phyloP scores from a whole-genome alignment of 495 filamentous ascomycete genomes.

The Aspergillus bertholletiae region DNA sequence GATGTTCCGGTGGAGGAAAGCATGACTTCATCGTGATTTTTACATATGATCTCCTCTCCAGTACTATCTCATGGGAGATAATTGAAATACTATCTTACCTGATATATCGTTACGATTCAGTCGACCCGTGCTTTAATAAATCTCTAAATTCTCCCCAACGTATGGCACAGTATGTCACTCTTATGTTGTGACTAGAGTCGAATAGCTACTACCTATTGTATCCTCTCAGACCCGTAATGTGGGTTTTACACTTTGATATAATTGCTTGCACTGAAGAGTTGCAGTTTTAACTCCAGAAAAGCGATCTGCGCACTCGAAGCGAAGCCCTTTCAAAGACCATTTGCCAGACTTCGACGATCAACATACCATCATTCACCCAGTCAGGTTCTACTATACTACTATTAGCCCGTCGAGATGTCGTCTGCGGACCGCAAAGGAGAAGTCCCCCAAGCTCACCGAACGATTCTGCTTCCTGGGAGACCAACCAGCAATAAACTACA shows the following conservation, averaged over 20 bases:
- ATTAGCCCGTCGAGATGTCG: background rate
- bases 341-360: background rate
- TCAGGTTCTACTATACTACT: background rate
- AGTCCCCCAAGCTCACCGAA: background rate
- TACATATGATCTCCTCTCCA: background rate
- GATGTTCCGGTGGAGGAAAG: too few species aligned
- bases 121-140: background rate
- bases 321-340: background rate
- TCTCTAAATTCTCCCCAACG: background rate
- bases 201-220: background rate
- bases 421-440: background rate
- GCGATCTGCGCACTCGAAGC: background rate
- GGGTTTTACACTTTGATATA: background rate
- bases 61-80: too few species aligned
- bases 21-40: slow-evolving; percentile 1
- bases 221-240: background rate
- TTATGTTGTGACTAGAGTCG: background rate
- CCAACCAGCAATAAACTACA: background rate
- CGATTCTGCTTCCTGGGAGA: background rate
- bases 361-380: background rate
- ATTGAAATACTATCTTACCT: background rate
- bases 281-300: background rate
- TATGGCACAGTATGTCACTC: background rate
- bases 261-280: background rate
- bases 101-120: background rate